Conservation (phyloP, 1,284 basidiomycete species). For the Apiotrichum montevideense region DNA sequence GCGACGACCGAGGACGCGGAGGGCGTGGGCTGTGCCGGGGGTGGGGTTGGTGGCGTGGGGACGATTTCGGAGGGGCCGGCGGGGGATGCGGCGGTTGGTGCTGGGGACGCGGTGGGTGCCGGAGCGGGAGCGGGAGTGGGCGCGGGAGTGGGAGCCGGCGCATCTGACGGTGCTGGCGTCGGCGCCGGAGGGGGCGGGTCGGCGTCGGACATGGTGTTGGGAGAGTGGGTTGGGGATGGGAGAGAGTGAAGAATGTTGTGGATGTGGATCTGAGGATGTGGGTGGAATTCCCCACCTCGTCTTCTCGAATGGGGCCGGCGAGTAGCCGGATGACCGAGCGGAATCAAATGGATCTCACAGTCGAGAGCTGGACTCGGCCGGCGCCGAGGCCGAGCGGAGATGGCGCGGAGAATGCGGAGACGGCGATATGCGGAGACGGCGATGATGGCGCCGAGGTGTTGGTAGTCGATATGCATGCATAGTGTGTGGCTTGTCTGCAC, state of each 20-base stretch:
- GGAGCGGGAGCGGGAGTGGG: slow-evolving; percentile 11
- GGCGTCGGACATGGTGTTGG: slow-evolving; percentile 34
- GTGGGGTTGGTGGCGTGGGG: background rate
- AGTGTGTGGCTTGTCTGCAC: no score
- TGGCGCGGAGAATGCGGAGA: background rate
- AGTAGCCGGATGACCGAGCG: background rate
- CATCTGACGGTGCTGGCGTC: slow-evolving; percentile 22
- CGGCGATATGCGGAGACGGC: background rate
- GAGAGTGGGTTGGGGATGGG: background rate
- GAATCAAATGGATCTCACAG: background rate
- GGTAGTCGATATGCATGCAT: background rate
- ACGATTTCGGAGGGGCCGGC: background rate
- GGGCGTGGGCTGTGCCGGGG: background rate
- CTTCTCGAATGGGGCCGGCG: no score
- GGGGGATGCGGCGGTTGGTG: background rate
- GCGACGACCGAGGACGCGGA: background rate
- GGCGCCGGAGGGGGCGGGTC: slow-evolving; percentile 34
- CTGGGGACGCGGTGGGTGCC: background rate
- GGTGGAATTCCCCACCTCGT: background rate
- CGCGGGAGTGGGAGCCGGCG: slow-evolving; percentile 12
- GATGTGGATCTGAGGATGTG: background rate
- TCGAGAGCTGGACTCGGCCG: background rate
- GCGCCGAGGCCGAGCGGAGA: background rate
- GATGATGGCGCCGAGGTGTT: background rate
- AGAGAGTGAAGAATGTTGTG: background rate